Conservation (phyloP, 208 protist genomes). For the Sergeia podlipaevii region DNA sequence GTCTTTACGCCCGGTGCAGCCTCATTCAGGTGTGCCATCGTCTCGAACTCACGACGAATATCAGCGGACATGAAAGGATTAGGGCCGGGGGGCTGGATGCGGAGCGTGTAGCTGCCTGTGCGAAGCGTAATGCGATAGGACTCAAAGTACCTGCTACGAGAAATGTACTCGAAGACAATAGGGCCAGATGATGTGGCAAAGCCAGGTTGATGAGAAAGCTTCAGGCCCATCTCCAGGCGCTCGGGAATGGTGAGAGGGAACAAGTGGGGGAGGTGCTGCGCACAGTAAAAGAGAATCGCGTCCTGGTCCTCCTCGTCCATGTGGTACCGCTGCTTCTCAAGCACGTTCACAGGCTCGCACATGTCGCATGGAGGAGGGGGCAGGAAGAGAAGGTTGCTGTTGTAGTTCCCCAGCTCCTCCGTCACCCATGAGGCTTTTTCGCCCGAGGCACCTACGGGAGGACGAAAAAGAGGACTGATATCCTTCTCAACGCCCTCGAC, state of each 20-base stretch:
- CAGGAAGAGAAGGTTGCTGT: slow-evolving; percentile 68
- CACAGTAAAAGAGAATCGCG: slow-evolving; percentile 73
- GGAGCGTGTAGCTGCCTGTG: slow-evolving; percentile 69
- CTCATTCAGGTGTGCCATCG: slow-evolving; percentile 57
- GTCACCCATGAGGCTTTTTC: slow-evolving; percentile 58
- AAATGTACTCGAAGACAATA: slow-evolving; percentile 62
- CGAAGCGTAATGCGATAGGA: slow-evolving; percentile 70
- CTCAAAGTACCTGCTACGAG: slow-evolving; percentile 51
- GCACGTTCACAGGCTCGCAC: slow-evolving; percentile 22
- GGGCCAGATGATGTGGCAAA: slow-evolving; percentile 61
- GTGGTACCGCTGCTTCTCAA: slow-evolving; percentile 35
- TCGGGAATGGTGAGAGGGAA: slow-evolving; percentile 50
- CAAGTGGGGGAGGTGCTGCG: slow-evolving; percentile 64
- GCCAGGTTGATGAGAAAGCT: slow-evolving; percentile 39
- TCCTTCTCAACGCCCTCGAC: slow-evolving; percentile 49
- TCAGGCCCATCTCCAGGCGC: slow-evolving; percentile 18
- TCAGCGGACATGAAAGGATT: slow-evolving; percentile 43
- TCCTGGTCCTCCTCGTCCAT: slow-evolving; percentile 67
- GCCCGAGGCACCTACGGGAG: slow-evolving; percentile 24
- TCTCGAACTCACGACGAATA: slow-evolving; percentile 65
- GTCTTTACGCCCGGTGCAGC: slow-evolving; percentile 35
- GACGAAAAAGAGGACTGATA: slow-evolving; percentile 59
- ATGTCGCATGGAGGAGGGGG: slow-evolving; percentile 46
- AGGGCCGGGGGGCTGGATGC: slow-evolving; percentile 61
- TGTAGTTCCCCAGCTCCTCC: slow-evolving; percentile 69